A percentile compares a stretch with the other conserved stretches of the same genome.
phyloP scores from a whole-genome alignment of 2,329 filamentous ascomycete genomes.

The Stemphylium beticola region DNA sequence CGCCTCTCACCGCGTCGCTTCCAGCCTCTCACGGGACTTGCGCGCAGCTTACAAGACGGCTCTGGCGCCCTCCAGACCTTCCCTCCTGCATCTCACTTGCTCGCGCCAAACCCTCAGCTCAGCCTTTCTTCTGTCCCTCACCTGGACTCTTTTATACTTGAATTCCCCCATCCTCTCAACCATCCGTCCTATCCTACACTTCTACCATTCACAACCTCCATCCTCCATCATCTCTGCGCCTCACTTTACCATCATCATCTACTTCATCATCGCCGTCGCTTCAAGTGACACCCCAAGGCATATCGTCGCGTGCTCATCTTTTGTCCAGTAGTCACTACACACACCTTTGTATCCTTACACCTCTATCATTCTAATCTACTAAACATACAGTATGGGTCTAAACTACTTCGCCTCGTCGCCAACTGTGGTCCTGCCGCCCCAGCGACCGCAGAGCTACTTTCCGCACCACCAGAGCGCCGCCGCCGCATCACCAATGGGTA shows the following conservation, averaged over 20 bases:
- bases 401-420: constrained; percentile 57
- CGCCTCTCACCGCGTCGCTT: constrained; percentile 24
- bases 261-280: constrained; percentile 35
- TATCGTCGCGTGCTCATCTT: constrained; percentile 34
- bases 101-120: constrained; percentile 32
- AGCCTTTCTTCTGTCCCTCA: constrained; percentile 21
- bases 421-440: constrained; percentile 54
- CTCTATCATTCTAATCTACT: constrained; percentile 43
- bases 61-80: constrained; percentile 41
- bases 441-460: constrained; percentile 47
- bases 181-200: background rate
- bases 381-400: constrained; percentile 53
- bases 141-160: constrained; percentile 13
- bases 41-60: constrained; percentile 47
- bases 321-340: constrained; percentile 33
- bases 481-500: constrained; percentile 44
- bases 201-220: constrained; percentile 16
- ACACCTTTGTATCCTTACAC: constrained; percentile 43
- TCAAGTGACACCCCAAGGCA: constrained; percentile 16
- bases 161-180: constrained; percentile 7
- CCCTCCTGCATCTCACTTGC: constrained; percentile 45
- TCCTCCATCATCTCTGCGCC: constrained; percentile 13
- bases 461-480: constrained; percentile 39
- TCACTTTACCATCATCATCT: constrained; percentile 19
- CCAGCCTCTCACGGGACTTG: constrained; percentile 45